Evolutionary conservation across 2,329 filamentous ascomycete species (phyloP).

Genomic region (Hymenoscyphus occultus): DNA sequence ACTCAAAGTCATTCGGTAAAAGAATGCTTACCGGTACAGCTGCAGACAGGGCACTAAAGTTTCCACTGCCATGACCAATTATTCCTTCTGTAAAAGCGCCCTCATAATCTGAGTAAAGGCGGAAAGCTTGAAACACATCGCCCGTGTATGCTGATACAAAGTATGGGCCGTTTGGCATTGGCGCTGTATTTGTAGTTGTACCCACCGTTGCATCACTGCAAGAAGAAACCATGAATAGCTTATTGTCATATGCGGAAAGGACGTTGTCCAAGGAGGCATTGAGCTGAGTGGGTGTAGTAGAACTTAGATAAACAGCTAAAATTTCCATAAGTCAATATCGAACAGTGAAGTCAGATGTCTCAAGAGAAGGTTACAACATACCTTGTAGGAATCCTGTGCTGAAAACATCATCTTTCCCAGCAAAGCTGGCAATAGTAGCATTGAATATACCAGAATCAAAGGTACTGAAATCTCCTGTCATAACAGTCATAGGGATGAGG

Average conservation of each 20-base stretch:
- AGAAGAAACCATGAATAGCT: conserved; percentile 24
- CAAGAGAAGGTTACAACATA: conserved; percentile 6
- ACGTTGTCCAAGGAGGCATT: neutral
- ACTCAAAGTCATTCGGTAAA: neutral
- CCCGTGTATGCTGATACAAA: conserved; percentile 45
- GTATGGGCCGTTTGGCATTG: conserved; percentile 47
- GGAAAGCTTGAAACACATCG: conserved; percentile 47
- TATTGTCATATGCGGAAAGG: conserved; percentile 25
- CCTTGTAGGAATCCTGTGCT: conserved; percentile 31
- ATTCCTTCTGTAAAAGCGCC: conserved; percentile 49
- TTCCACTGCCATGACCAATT: conserved; percentile 38
- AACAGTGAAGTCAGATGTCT: neutral
- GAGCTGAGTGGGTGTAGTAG: conserved; percentile 1
- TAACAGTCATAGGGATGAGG: conserved; percentile 30
- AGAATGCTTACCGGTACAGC: conserved; percentile 19
- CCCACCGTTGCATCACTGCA: conserved; percentile 16
- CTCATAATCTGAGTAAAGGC: conserved; percentile 48
- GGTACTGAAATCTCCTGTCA: conserved; percentile 17
- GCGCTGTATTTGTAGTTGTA: conserved; percentile 5
- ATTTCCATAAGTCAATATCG: conserved; percentile 8
- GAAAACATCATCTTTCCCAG: conserved; percentile 31
- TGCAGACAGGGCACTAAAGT: conserved; percentile 44
- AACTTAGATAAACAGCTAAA: conserved; percentile 24
- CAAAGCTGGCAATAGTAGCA: conserved; percentile 26
- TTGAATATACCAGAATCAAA: conserved; percentile 26